These are phyloP conservation scores for Globisporangium camurandrum DNA, from an alignment of 352 stramenopile genomes.

Conservation along the genomic window DNA sequence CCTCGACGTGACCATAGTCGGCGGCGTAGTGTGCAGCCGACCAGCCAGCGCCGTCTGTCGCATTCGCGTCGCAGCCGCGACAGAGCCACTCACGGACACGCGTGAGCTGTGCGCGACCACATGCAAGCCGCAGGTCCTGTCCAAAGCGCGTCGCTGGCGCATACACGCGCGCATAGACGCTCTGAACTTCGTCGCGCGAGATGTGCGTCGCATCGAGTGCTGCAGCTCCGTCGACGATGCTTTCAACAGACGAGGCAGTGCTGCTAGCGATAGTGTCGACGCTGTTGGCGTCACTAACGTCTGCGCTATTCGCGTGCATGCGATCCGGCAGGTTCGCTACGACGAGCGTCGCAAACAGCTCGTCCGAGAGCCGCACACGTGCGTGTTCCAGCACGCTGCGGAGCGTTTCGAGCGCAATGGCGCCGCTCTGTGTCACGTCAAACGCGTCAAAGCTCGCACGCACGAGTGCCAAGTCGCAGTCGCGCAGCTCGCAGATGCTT, in stretches of 20 bases:
- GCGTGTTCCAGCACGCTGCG: constrained; percentile 27
- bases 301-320: background rate
- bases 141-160: constrained; percentile 68
- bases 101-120: constrained; percentile 42
- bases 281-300: background rate
- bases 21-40: constrained; percentile 54
- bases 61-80: constrained; percentile 55
- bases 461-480: constrained; percentile 38
- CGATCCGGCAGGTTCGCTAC: constrained; percentile 11
- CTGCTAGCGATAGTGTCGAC: background rate
- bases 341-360: constrained; percentile 38
- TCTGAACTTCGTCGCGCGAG: constrained; percentile 31
- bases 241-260: background rate
- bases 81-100: constrained; percentile 34
- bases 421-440: constrained; percentile 2
- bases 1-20: constrained; percentile 43
- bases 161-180: constrained; percentile 52
- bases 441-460: constrained; percentile 19
- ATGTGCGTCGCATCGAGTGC: constrained; percentile 8
- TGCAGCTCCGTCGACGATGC: background rate
- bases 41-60: constrained; percentile 57
- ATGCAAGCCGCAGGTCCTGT: constrained; percentile 48
- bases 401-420: constrained; percentile 20
- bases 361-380: constrained; percentile 21
- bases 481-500: constrained; percentile 52